Base-by-base conservation (phyloP, 2,329 filamentous ascomycete species). In the Colletotrichum viniferum region DNA sequence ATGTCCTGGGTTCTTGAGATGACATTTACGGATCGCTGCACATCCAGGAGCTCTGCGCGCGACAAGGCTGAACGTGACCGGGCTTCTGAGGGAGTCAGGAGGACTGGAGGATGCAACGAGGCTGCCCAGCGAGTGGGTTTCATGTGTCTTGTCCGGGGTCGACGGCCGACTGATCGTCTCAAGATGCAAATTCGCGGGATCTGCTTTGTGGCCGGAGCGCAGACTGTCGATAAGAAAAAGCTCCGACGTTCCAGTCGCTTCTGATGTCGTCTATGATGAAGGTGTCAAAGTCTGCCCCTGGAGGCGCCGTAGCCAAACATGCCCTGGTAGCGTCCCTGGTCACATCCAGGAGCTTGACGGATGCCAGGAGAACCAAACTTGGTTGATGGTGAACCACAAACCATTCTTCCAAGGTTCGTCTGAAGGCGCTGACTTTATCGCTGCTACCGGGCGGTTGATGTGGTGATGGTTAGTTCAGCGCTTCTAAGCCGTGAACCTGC, bases 101-200 rank as follows among this genome's bases (percentile, higher is more conserved):
- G 63, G 55, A 58, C 34, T 61, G 30, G 30, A 60, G 38, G 55
- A 69, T 66, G 68, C 52, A 18, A 63, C 73, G 30, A 73, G 73
- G 63, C 73, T 75, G 55, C 30, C 56, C 69, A 64, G 30, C 24
- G 36, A 70, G 28, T 21, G 36, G 52, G 74, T 76, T 76, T 76
- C 64, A 66, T 69, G 34, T 66, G 36, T 64, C 64, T 66, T 60
- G 48, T 66, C 71, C 58, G 56, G 65, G 71, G 48, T 66, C 28
- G 18, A 32, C 36, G 55, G 73, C 52, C 48, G 72, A 65, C 55
- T 61, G 48, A 65, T 67, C 67, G 77, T 78, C 76, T 77, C 77
- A 78, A 73, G 76, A 78, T 76, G 77, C 77, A 77, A 77, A 78
- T 77, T 69, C 48, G 36, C 60, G 43, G 61, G 26, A 55, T 56